These are phyloP conservation scores for Colletotrichum magnum DNA, from an alignment of 2,329 filamentous ascomycete species.

Conservation along the genomic window DNA sequence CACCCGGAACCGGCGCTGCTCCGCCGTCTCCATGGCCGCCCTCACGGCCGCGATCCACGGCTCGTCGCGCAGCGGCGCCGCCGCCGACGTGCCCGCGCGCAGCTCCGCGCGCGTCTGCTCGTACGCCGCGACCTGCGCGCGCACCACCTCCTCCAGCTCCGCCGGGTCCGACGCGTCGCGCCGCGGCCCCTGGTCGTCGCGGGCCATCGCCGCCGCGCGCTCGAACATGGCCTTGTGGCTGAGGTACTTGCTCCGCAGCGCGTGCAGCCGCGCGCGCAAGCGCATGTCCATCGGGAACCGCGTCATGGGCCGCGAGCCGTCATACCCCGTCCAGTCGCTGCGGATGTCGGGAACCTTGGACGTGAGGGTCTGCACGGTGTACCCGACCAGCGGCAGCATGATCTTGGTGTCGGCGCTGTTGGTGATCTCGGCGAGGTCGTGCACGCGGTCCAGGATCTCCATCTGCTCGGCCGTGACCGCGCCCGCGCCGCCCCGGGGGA, in stretches of 20 bases:
- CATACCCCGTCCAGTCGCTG: constrained; percentile 14
- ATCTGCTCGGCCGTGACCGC: background rate
- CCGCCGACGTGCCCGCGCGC: background rate
- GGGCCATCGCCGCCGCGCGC: background rate
- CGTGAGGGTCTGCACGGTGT: constrained; percentile 1
- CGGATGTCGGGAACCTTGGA: constrained; percentile 4
- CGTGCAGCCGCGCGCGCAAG: constrained; percentile 9
- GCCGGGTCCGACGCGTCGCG: background rate
- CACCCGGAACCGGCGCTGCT: background rate
- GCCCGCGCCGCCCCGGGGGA: background rate
- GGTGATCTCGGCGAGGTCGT: constrained; percentile 24
- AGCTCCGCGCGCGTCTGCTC: constrained; percentile 22
- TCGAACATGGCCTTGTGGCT: constrained; percentile 1
- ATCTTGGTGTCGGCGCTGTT: constrained; percentile 27
- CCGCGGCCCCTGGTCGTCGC: background rate
- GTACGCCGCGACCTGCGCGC: constrained; percentile 15
- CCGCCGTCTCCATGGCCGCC: background rate
- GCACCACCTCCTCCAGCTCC: background rate
- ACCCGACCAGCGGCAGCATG: constrained; percentile 27
- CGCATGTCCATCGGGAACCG: constrained; percentile 20
- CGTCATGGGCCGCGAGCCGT: constrained; percentile 5
- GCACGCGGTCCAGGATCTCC: constrained; percentile 23
- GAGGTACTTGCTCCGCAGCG: constrained; percentile 5
- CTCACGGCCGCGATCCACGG: constrained; percentile 16
- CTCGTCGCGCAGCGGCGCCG: background rate